Evolutionary conservation across 257 asterid species (phyloP).

Genomic region (Cruciata laevipes): DNA sequence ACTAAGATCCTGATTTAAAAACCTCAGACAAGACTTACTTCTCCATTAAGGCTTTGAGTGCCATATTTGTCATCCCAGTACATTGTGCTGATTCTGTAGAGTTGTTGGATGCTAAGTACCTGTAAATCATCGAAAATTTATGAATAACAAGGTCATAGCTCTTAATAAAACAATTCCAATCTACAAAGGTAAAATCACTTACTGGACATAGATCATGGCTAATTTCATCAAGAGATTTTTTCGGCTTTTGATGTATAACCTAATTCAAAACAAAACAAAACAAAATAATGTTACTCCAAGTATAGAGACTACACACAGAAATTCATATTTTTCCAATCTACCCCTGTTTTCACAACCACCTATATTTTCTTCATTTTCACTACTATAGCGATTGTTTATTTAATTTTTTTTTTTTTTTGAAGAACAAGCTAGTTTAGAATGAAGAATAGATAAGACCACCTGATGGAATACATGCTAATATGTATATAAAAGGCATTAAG

Average conservation of each 20-base stretch:
- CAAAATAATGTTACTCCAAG: background rate
- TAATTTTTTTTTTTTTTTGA: background rate
- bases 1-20: background rate
- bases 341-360: background rate
- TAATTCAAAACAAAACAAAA: too few relatives aligned
- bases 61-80: conserved; percentile 99
- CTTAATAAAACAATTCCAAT: background rate
- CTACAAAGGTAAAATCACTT: conserved; percentile 25
- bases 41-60: conserved; percentile 89
- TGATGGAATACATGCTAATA: background rate
- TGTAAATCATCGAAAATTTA: conserved; percentile 24
- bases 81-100: conserved; percentile 98
- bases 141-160: conserved; percentile 5
- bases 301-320: background rate
- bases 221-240: conserved; percentile 90
- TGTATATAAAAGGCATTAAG: conserved; percentile 3
- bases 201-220: conserved; percentile 98
- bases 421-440: conserved; percentile 3
- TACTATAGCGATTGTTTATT: background rate
- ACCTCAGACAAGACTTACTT: conserved; percentile 44
- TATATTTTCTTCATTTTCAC: background rate
- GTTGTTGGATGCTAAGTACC: conserved; percentile 96
- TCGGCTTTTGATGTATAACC: conserved; percentile 99
- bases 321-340: background rate
- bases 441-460: background rate